Evolutionary conservation across 2,329 filamentous ascomycete species (phyloP).

Genomic region (Stagonosporopsis tanaceti): DNA sequence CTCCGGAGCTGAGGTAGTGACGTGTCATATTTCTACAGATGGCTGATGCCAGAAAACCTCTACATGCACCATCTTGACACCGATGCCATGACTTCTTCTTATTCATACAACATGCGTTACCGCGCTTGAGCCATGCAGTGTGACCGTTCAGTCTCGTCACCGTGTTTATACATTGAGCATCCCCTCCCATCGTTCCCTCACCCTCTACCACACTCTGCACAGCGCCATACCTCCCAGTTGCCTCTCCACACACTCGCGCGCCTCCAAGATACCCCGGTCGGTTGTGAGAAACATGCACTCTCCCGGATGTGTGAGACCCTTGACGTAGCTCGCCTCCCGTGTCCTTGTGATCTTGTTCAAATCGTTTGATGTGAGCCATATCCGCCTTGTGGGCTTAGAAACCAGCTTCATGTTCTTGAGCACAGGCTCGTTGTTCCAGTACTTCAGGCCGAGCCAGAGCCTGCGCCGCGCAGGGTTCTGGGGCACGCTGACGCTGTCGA

Average conservation of each 20-base stretch:
- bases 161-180: not conserved
- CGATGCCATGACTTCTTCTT: not conserved
- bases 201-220: conserved; percentile 67
- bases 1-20: not conserved
- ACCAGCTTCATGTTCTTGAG: conserved; percentile 71
- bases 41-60: not conserved
- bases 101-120: conserved; percentile 27
- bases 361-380: conserved; percentile 70
- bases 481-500: conserved; percentile 42
- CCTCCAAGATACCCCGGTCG: conserved; percentile 79
- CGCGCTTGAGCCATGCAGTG: conserved; percentile 21
- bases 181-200: not conserved
- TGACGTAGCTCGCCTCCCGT: conserved; percentile 69
- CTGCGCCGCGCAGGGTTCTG: conserved; percentile 75
- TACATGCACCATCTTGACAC: conserved; percentile 9
- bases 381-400: conserved; percentile 75
- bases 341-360: conserved; percentile 74
- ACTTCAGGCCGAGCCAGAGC: conserved; percentile 90
- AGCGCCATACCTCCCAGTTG: conserved; percentile 82
- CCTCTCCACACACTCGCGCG: conserved; percentile 80
- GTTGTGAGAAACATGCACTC: conserved; percentile 85
- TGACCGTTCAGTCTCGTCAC: not conserved
- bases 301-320: conserved; percentile 76
- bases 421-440: conserved; percentile 84
- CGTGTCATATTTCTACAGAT: conserved; percentile 13